phyloP scores from a whole-genome alignment of 495 filamentous ascomycete genomes.

The Penicillium salamii region DNA sequence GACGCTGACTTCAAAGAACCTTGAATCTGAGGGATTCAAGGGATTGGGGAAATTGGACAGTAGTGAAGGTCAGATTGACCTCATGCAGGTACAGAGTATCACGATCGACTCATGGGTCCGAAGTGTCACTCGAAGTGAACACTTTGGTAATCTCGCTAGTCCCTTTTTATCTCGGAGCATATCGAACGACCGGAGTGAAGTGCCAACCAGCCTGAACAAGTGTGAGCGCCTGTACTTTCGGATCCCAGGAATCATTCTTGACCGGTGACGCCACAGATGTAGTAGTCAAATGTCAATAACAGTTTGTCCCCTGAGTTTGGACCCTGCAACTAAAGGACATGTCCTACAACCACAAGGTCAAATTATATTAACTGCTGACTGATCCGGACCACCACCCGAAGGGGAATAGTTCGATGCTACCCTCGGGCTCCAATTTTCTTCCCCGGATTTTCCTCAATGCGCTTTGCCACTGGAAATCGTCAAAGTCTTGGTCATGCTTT shows the following conservation, averaged over 20 bases:
- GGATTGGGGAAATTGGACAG: neutral
- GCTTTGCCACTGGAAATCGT: neutral
- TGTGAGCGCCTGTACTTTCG: too few species aligned
- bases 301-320: slow-evolving; percentile 2
- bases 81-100: slow-evolving; percentile 4
- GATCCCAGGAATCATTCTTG: too few species aligned
- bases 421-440: slow-evolving; percentile 5
- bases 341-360: too few species aligned
- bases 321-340: too few species aligned
- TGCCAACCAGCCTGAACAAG: too few species aligned
- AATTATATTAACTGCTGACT: slow-evolving; percentile 5
- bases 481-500: neutral
- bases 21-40: too few species aligned
- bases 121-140: neutral
- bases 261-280: too few species aligned
- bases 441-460: slow-evolving; percentile 14
- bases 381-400: slow-evolving; percentile 7
- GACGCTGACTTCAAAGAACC: too few species aligned
- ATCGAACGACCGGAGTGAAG: neutral
- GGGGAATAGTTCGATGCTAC: slow-evolving; percentile 14
- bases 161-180: neutral
- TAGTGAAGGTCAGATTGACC: neutral
- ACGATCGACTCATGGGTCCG: neutral
- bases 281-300: neutral
- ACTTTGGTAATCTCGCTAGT: neutral